A percentile compares a stretch with the other conserved stretches of the same genome.
Conservation (phyloP, 805 yeast species). For the Ogataea nakhonphanomensis region DNA sequence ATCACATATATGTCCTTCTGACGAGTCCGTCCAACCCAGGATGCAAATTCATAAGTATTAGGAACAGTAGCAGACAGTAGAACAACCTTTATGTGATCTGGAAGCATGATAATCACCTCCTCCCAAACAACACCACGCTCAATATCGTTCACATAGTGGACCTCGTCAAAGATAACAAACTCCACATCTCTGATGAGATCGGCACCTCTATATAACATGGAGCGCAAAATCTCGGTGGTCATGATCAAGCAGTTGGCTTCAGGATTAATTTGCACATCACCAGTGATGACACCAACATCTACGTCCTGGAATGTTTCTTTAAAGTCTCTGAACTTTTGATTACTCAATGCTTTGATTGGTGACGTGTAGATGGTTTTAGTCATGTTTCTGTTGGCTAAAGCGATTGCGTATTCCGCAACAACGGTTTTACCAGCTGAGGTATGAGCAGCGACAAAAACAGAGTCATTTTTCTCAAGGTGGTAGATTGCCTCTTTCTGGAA, state of each 20-base stretch:
- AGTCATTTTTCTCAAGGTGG: conserved; percentile 95
- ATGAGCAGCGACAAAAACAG: conserved; percentile 98
- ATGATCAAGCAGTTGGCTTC: conserved; percentile 94
- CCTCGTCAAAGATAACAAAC: conserved; percentile 96
- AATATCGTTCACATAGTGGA: conserved; percentile 94
- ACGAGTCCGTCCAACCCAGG: conserved; percentile 97
- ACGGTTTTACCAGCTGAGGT: conserved; percentile 99
- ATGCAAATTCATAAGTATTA: conserved; percentile 96
- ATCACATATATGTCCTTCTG: conserved; percentile 94
- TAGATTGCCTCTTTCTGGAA: conserved; percentile 97
- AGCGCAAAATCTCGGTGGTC: conserved; percentile 95
- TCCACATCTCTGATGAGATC: conserved; percentile 96
- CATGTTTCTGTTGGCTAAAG: conserved; percentile 94
- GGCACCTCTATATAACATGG: conserved; percentile 95
- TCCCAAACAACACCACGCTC: conserved; percentile 99
- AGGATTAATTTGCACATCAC: conserved; percentile 96
- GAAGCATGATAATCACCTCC: conserved; percentile 96
- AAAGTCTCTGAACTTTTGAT: conserved; percentile 20
- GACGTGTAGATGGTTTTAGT: conserved; percentile 96
- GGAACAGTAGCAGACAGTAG: conserved; percentile 96
- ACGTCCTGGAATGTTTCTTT: conserved; percentile 40
- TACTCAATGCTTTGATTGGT: conserved; percentile 41
- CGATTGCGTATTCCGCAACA: conserved; percentile 97
- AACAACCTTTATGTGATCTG: conserved; percentile 91
- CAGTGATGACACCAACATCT: conserved; percentile 93